Conservation (phyloP, 2,329 filamentous ascomycete genomes). For the Colletotrichum liaoningense region DNA sequence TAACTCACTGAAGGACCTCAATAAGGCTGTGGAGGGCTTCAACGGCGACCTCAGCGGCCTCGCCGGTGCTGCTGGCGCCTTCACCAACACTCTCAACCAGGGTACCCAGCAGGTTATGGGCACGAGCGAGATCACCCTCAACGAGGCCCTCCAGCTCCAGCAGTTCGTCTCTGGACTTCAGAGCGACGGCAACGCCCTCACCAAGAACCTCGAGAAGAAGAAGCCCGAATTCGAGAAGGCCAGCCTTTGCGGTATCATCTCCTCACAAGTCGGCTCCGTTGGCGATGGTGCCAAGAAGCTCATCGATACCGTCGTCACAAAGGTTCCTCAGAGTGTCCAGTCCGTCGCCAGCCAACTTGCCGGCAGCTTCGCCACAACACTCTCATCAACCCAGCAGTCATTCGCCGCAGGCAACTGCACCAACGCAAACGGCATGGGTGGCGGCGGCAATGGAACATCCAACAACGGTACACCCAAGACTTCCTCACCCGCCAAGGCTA, state of each 20-base stretch:
- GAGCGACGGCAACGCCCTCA: slow-evolving; percentile 40
- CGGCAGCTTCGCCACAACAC: slow-evolving; percentile 38
- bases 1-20: slow-evolving; percentile 37
- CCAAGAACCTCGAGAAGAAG: slow-evolving; percentile 41
- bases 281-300: slow-evolving; percentile 41
- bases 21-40: slow-evolving; percentile 41
- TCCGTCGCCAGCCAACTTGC: slow-evolving; percentile 42
- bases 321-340: slow-evolving; percentile 44
- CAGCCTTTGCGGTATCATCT: slow-evolving; percentile 42
- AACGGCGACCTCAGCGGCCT: slow-evolving; percentile 38
- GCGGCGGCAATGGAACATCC: slow-evolving; percentile 13
- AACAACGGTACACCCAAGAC: neutral
- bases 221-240: slow-evolving; percentile 43
- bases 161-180: slow-evolving; percentile 39
- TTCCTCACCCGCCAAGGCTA: slow-evolving; percentile 4
- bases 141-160: slow-evolving; percentile 36
- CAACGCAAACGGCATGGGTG: slow-evolving; percentile 39
- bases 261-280: slow-evolving; percentile 40
- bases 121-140: slow-evolving; percentile 36
- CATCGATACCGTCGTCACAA: slow-evolving; percentile 43
- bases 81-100: slow-evolving; percentile 37
- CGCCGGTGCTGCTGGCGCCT: slow-evolving; percentile 37
- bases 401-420: slow-evolving; percentile 45
- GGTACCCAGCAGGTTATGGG: slow-evolving; percentile 31
- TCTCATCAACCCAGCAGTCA: slow-evolving; percentile 39